A percentile compares a stretch with the other conserved stretches of the same genome.
Evolutionary conservation across 139 green algal species (phyloP).

Genomic region (Monoraphidium neglectum): DNA sequence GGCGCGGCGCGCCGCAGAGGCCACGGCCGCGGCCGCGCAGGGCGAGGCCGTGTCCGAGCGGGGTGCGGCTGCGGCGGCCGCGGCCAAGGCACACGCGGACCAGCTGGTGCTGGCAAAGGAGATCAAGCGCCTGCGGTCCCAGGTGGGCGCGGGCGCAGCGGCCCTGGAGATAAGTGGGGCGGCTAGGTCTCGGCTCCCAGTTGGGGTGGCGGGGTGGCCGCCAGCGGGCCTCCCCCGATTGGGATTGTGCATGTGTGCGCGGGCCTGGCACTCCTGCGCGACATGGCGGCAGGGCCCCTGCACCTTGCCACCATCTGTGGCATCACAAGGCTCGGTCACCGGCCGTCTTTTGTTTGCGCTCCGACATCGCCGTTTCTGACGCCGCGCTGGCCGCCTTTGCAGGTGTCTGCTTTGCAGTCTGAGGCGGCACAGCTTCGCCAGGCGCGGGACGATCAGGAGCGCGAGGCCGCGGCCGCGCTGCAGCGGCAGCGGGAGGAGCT

Average conservation of each 20-base stretch:
- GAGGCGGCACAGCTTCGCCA: background rate
- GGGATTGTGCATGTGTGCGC: background rate
- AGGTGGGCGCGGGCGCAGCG: constrained; percentile 6
- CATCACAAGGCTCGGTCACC: background rate
- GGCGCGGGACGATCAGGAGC: background rate
- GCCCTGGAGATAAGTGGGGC: constrained; percentile 6
- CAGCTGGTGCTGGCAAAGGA: constrained; percentile 38
- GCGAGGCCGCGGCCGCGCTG: too few relatives aligned
- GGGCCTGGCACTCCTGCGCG: background rate
- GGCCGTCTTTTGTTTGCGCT: background rate
- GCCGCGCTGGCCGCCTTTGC: background rate
- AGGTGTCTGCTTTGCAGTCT: background rate
- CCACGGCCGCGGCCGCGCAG: background rate
- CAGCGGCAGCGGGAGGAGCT: background rate
- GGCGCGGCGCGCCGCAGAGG: background rate
- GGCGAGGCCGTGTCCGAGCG: background rate
- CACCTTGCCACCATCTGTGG: background rate
- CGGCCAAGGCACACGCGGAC: constrained; percentile 15
- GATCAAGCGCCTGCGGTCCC: constrained; percentile 17
- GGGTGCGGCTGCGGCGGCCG: constrained; percentile 20
- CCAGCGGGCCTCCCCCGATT: background rate
- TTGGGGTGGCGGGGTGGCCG: too few relatives aligned
- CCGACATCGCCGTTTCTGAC: background rate
- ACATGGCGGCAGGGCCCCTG: background rate
- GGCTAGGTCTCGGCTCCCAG: too few relatives aligned